These are phyloP conservation scores for Inga laurina DNA, from an alignment of 306 rosid species.

Conservation along the genomic window DNA sequence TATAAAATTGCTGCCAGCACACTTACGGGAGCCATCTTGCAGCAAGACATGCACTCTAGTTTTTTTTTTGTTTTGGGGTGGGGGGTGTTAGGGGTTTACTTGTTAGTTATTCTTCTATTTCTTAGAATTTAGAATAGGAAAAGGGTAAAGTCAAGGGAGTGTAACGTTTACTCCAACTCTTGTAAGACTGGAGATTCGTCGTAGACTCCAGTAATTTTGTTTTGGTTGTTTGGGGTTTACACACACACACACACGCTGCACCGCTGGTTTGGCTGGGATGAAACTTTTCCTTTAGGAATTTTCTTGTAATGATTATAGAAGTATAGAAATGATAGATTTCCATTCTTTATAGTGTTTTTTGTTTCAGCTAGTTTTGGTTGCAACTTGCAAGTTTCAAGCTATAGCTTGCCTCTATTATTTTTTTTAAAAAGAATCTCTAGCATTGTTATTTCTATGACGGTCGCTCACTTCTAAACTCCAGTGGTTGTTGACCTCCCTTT, in stretches of 20 bases:
- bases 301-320: constrained; percentile 40
- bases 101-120: neutral
- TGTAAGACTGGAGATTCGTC: constrained; percentile 66
- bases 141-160: constrained; percentile 2
- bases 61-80: neutral
- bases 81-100: neutral
- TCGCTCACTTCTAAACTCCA: neutral
- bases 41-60: constrained; percentile 19
- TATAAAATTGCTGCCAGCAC: constrained; percentile 37
- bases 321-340: constrained; percentile 26
- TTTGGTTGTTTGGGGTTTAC: constrained; percentile 34
- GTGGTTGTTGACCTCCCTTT: neutral
- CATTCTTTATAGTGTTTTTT: constrained; percentile 33
- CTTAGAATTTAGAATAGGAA: constrained; percentile 46
- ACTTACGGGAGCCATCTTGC: constrained; percentile 37
- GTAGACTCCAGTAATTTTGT: constrained; percentile 35
- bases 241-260: constrained; percentile 29
- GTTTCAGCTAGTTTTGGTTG: too few species aligned
- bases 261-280: constrained; percentile 43
- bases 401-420: too few species aligned
- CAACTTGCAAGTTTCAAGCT: too few species aligned
- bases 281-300: constrained; percentile 36
- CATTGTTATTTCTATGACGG: neutral
- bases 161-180: constrained; percentile 43
- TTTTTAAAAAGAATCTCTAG: neutral